Evolutionary conservation across 148 eudicot genomes (phyloP), one percentile per base, ranked within the genome.

Genomic region (Pharnaceum exiguum): DNA sequence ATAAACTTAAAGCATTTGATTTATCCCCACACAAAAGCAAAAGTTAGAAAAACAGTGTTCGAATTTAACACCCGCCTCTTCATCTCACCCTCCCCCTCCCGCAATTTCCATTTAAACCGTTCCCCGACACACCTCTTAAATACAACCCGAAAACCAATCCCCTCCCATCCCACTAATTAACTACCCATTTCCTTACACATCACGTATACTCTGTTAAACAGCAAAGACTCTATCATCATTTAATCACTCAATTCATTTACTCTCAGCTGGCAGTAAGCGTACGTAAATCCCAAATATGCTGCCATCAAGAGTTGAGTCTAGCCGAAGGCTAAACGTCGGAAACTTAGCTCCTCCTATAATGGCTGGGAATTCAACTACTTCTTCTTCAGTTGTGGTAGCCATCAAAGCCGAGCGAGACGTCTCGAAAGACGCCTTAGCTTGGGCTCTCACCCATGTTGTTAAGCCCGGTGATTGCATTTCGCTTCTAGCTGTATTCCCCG

Each of bases 381-480:
- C 38, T 23, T 76, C 69, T 32, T 52, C 67, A 28, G 84, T 86
- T 30, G 79, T 90, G 15, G 95, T 90, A 5, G 97, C 97, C 35
- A 77, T 90, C 10, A 86, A 78, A 59, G 97, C 97, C 3, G 88
- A 83, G 72, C 70, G 74, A 55, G 66, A 63, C 48, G 78, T 90
- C 61, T 73, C 84, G 5, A 81, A 82, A 57, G 71, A 75, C 2
- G 88, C 82, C 37, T 70, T 90, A 19, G 71, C 88, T 52, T 90
- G 97, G 97, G 90, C 97, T 10, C 82, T 90, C 10, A 73, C 82
- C 50, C 95, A 86, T 67, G 90, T 82, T 1, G 90, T 70, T 43
- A 82, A 73, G 6, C 90, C 90, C 7, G 86, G 90, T 2, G 90
- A 83, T 28, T 81, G 75, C 76, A 66, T 90, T 62, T 77, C 78